These are phyloP conservation scores for Chytridium lagenaria DNA, from an alignment of 371 early-diverging fungal species.

Conservation along the genomic window DNA sequence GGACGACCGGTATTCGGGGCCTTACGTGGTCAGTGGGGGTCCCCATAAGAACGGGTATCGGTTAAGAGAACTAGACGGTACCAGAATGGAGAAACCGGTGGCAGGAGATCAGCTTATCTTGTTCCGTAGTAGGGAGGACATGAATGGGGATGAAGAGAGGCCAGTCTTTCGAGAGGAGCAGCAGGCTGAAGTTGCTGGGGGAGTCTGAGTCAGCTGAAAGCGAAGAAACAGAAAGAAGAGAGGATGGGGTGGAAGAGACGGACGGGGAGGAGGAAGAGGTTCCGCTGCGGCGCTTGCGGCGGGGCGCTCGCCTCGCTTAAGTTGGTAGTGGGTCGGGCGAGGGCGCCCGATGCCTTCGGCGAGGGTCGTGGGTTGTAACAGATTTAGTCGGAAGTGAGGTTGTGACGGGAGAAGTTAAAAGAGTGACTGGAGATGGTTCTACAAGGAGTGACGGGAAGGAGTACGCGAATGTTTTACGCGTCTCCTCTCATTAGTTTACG, in stretches of 20 bases:
- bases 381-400: too few relatives aligned
- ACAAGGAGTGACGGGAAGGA: too few relatives aligned
- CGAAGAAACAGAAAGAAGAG: neutral
- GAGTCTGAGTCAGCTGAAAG: neutral
- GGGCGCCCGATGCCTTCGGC: neutral
- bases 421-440: too few relatives aligned
- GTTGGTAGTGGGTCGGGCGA: too few relatives aligned
- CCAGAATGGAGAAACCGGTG: neutral
- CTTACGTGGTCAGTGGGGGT: neutral
- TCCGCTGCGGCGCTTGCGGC: neutral
- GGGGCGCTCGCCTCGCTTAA: too few relatives aligned
- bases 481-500: too few relatives aligned
- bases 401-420: too few relatives aligned
- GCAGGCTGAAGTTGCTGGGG: neutral
- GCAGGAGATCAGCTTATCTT: neutral
- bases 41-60: neutral
- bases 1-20: slow-evolving; percentile 1
- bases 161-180: neutral
- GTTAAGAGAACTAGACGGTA: neutral
- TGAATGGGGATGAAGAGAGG: neutral
- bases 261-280: neutral
- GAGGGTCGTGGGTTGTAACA: neutral
- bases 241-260: neutral
- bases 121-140: neutral
- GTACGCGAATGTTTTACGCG: too few relatives aligned